Evolutionary conservation across 495 filamentous ascomycete species (phyloP), one percentile per base, ranked within the genome.

Genomic region (Choiromyces venosus): DNA sequence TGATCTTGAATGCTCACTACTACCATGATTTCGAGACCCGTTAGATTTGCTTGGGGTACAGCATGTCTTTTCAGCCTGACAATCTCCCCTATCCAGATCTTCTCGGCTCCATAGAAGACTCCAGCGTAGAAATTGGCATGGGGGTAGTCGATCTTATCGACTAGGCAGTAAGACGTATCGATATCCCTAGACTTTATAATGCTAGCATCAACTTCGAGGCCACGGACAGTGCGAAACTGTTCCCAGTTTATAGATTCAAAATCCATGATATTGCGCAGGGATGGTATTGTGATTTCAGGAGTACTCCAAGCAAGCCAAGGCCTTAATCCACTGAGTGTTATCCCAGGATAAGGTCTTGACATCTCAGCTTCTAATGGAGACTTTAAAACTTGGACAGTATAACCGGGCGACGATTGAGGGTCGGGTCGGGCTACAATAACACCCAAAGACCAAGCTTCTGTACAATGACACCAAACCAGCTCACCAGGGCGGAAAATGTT

Each of bases 281-380:
- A 78, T 82, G 66, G 40, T 71, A 73, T 81, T 46, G 78, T 82
- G 39, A 84, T 76, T 67, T 75, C 69, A 6, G 88, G 88, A 35
- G 86, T 86, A 70, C 85, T 88, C 88, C 88, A 89, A 4, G 88
- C 88, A 39, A 90, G 83, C 88, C 88, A 90, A 4, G 88, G 88
- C 35, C 87, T 83, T 19, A 90, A 76, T 70, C 70, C 70, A 18
- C 69, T 69, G 29, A 78, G 70, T 35, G 69, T 71, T n/a, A 81
- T 76, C 1, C 71, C 67, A 9, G 73, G 71, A 37, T 81, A 78
- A 38, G 79, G 71, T 0, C 46, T 71, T 8, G 79, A 74, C 70
- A 74, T 70, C 52, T 80, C 78, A 29, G 78, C 75, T 42, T 78
- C 74, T 35, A 81, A 65, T 38, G 79, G 76, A 10, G 79, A 81